These are phyloP conservation scores for Aspergillus sp. DNA, from an alignment of 2,329 filamentous ascomycete genomes.

Conservation along the genomic window DNA sequence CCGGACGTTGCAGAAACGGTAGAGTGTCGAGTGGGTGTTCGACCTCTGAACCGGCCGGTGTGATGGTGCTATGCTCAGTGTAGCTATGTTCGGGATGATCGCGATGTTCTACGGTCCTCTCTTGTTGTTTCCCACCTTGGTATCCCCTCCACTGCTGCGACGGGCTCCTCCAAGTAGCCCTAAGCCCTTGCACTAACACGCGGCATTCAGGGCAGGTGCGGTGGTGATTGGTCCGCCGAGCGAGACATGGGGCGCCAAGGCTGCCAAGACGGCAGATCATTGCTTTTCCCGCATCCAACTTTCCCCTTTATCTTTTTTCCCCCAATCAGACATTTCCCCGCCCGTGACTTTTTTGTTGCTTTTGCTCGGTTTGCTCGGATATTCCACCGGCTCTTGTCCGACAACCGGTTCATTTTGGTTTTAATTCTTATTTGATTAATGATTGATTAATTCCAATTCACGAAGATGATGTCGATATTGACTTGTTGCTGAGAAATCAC, in stretches of 20 bases:
- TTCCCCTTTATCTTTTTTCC: not conserved
- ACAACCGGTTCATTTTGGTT: not conserved
- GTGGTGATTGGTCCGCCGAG: not conserved
- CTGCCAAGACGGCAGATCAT: constrained; percentile 2
- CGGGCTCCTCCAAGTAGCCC: not conserved
- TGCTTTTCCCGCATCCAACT: not conserved
- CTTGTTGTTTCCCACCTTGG: not conserved
- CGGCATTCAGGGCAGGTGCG: not conserved
- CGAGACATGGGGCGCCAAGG: not conserved
- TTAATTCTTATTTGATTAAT: not conserved
- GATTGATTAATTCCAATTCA: not conserved
- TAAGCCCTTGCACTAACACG: not conserved
- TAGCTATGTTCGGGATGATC: not conserved
- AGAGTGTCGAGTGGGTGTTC: not conserved
- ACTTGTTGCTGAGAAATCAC: not conserved
- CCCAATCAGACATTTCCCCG: not conserved
- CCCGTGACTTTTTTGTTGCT: not conserved
- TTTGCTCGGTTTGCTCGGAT: not conserved
- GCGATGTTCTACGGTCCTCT: not conserved
- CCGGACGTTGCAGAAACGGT: not conserved
- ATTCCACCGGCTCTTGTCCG: not conserved
- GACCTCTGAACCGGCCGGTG: not conserved
- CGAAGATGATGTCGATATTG: no score
- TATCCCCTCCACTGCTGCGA: not conserved
- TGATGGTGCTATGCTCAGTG: not conserved